Evolutionary conservation across 2,329 filamentous ascomycete genomes (phyloP).

Genomic region (Alternaria metachromatica): DNA sequence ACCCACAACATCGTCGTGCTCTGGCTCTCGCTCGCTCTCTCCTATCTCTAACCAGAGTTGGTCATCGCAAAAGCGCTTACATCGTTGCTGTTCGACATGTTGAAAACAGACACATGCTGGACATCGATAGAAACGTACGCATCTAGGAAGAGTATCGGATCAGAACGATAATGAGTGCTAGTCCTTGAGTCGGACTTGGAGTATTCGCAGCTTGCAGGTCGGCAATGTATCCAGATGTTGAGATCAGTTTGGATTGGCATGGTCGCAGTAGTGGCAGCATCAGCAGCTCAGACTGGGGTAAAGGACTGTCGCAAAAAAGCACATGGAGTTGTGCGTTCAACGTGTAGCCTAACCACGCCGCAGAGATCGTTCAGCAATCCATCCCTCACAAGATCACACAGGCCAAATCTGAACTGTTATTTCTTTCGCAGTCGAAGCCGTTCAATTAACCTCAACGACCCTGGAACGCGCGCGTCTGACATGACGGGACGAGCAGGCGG

Average conservation of each 20-base stretch:
- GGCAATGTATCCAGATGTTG: not conserved
- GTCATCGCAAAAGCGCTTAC: not conserved
- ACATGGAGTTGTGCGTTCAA: not conserved
- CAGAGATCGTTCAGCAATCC: not conserved
- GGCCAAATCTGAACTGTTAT: not conserved
- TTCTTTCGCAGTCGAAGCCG: not conserved
- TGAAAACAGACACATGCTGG: not conserved
- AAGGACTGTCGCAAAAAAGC: not conserved
- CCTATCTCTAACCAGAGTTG: not conserved
- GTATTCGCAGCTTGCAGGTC: not conserved
- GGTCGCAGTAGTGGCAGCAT: not conserved
- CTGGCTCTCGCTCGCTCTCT: not conserved
- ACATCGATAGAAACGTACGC: not conserved
- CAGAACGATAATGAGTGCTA: not conserved
- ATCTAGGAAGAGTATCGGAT: not conserved
- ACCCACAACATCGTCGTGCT: not conserved
- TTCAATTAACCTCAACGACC: not conserved
- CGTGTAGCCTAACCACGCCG: not conserved
- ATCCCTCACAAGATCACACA: not conserved
- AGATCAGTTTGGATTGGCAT: not conserved
- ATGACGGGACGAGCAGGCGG: not conserved
- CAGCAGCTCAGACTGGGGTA: not conserved
- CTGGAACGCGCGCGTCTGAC: not conserved
- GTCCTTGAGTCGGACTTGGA: not conserved
- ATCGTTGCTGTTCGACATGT: not conserved